A percentile compares a stretch with the other conserved stretches of the same genome.
Conservation (phyloP, 164 flowering plant genomes). For the Aristolochia fimbriata region DNA sequence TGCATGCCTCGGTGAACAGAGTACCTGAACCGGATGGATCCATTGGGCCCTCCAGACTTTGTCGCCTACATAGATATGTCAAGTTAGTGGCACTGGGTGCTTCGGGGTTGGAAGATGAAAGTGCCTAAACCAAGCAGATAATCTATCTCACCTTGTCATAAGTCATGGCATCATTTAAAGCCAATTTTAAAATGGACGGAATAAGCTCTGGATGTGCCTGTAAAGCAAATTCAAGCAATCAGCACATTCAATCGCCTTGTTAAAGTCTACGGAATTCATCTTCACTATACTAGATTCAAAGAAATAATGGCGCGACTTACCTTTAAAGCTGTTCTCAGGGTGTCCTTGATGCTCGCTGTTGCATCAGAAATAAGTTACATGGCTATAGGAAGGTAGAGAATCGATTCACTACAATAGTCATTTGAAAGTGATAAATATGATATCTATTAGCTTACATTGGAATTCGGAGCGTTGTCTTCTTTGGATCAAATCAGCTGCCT, state of each 20-base stretch:
- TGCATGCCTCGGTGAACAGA: neutral
- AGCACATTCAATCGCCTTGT: neutral
- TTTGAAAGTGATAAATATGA: neutral
- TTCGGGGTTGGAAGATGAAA: neutral
- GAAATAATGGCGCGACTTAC: conserved; percentile 20
- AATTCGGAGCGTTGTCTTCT: conserved; percentile 84
- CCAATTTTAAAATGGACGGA: conserved; percentile 66
- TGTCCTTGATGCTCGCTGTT: conserved; percentile 56
- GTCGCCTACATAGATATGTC: conserved; percentile 53
- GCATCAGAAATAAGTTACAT: conserved; percentile 1
- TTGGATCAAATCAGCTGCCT: conserved; percentile 90
- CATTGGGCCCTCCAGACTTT: conserved; percentile 94
- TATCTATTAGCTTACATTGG: conserved; percentile 37
- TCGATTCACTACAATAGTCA: neutral
- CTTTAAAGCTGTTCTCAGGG: conserved; percentile 48
- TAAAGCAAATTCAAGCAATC: conserved; percentile 7
- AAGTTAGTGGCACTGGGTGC: neutral
- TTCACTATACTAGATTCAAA: neutral
- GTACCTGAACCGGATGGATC: conserved; percentile 90
- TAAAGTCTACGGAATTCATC: neutral
- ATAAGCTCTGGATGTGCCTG: conserved; percentile 65
- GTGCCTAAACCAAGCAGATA: neutral
- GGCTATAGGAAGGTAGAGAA: neutral
- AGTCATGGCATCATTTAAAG: conserved; percentile 72
- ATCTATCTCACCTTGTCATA: conserved; percentile 70